Conservation (phyloP, 2,329 filamentous ascomycete species). For the Pseudogymnoascus sp. region DNA sequence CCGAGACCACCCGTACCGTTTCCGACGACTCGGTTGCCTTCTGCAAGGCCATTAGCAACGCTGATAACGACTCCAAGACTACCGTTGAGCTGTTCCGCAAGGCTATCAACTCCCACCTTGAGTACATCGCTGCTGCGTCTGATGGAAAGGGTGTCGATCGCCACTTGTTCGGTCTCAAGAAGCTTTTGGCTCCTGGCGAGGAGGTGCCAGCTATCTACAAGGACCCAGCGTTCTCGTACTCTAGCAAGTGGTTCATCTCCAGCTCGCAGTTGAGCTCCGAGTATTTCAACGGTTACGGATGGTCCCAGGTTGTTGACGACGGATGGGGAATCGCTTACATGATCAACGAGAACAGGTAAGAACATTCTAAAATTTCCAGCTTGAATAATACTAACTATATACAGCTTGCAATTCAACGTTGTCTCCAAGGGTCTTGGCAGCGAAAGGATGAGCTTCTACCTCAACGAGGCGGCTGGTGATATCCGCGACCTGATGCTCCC, state of each 20-base stretch:
- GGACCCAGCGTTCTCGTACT: constrained; percentile 81
- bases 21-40: constrained; percentile 88
- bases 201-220: constrained; percentile 74
- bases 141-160: constrained; percentile 93
- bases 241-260: constrained; percentile 79
- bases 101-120: constrained; percentile 72
- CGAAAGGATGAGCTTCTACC: constrained; percentile 88
- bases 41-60: constrained; percentile 77
- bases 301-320: constrained; percentile 93
- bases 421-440: constrained; percentile 88
- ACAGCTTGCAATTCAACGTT: constrained; percentile 92
- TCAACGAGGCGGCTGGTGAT: constrained; percentile 88
- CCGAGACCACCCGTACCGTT: constrained; percentile 88
- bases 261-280: constrained; percentile 87
- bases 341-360: constrained; percentile 95
- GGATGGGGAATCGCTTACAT: constrained; percentile 98
- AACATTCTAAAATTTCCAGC: not conserved
- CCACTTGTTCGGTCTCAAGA: constrained; percentile 96
- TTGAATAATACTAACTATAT: not conserved
- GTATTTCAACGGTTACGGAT: constrained; percentile 98
- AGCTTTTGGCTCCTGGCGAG: constrained; percentile 72
- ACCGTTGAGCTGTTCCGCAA: constrained; percentile 70
- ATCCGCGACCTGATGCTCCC: constrained; percentile 79
- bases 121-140: constrained; percentile 83
- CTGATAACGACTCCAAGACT: constrained; percentile 52